A percentile compares a stretch with the other conserved stretches of the same genome.
These are phyloP conservation scores for Starmerella kuoi DNA, from an alignment of 805 yeast species.

Conservation along the genomic window DNA sequence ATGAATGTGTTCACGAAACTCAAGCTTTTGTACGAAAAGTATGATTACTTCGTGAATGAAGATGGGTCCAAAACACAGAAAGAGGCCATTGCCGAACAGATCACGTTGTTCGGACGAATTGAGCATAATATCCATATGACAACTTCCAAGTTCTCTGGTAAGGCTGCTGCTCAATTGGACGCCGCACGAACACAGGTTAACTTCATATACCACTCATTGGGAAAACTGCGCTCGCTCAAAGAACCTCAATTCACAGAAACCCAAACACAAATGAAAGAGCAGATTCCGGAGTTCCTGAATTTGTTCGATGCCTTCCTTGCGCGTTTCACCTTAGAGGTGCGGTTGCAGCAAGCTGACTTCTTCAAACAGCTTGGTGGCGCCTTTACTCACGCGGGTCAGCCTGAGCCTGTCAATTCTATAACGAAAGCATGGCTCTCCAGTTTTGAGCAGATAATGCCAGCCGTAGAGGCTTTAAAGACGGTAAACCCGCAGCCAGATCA, in stretches of 20 bases:
- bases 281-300: conserved; percentile 16
- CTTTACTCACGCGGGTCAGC: conserved; percentile 21
- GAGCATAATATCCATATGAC: conserved; percentile 3
- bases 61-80: neutral
- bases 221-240: conserved; percentile 9
- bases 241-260: conserved; percentile 6
- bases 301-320: conserved; percentile 18
- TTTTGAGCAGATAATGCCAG: conserved; percentile 20
- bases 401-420: conserved; percentile 14
- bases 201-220: conserved; percentile 3
- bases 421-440: conserved; percentile 12
- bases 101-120: conserved; percentile 1
- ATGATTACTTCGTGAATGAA: conserved; percentile 3
- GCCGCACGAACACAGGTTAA: conserved; percentile 13
- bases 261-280: neutral
- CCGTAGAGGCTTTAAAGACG: conserved; percentile 20
- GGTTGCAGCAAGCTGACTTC: conserved; percentile 15
- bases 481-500: conserved; percentile 9
- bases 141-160: conserved; percentile 22
- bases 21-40: conserved; percentile 5
- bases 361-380: conserved; percentile 22
- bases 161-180: conserved; percentile 14
- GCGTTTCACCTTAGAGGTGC: conserved; percentile 16
- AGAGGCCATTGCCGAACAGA: conserved; percentile 4
- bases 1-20: conserved; percentile 7